These are phyloP conservation scores for Yarrowia sp. DNA, from an alignment of 805 yeast species.

Conservation along the genomic window DNA sequence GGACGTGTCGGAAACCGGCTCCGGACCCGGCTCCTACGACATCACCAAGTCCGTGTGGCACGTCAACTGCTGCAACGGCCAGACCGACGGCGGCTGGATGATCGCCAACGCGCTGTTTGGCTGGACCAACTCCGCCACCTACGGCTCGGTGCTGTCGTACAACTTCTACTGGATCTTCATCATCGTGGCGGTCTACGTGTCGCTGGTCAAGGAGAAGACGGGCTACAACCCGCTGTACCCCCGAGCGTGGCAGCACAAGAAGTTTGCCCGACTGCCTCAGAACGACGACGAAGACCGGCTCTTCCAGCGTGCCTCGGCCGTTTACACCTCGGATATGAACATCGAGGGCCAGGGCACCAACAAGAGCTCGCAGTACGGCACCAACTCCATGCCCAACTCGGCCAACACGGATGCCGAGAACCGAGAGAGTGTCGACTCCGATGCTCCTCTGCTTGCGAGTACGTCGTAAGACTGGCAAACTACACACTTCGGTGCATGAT, in stretches of 20 bases:
- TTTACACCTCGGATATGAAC: conserved; percentile 23
- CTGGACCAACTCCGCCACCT: conserved; percentile 96
- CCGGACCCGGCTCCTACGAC: conserved; percentile 95
- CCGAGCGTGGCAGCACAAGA: conserved; percentile 39
- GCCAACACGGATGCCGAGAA: conserved; percentile 31
- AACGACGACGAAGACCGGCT: conserved; percentile 37
- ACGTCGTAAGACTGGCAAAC: neutral
- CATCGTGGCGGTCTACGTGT: conserved; percentile 60
- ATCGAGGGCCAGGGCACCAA: conserved; percentile 15
- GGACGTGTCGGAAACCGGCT: conserved; percentile 91
- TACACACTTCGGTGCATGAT: neutral
- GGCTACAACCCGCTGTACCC: conserved; percentile 53
- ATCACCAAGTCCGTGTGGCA: conserved; percentile 86
- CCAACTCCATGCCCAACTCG: conserved; percentile 13
- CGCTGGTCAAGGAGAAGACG: conserved; percentile 81
- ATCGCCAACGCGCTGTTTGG: conserved; percentile 92
- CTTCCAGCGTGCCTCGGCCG: conserved; percentile 37
- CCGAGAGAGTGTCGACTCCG: conserved; percentile 15
- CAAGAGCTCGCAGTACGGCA: conserved; percentile 34
- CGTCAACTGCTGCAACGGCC: conserved; percentile 97
- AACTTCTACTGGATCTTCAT: conserved; percentile 85
- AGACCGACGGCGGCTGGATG: conserved; percentile 94
- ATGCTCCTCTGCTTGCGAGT: conserved; percentile 22
- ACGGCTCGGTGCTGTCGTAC: conserved; percentile 89
- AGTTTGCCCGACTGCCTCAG: conserved; percentile 23